These are phyloP conservation scores for Cudoniella acicularis DNA, from an alignment of 495 filamentous ascomycete species.

Conservation along the genomic window DNA sequence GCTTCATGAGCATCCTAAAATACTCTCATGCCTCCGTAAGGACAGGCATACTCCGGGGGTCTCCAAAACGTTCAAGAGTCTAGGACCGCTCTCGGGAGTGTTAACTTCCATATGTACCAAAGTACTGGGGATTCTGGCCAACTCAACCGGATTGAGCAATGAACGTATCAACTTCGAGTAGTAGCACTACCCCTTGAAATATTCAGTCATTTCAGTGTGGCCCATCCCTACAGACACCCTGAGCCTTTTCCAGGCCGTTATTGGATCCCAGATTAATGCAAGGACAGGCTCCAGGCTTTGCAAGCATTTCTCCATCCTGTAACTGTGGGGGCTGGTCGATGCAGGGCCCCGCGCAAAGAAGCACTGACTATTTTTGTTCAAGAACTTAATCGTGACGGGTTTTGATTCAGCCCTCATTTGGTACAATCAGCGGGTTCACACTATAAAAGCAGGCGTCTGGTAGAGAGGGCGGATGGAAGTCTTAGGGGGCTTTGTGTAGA, in stretches of 20 bases:
- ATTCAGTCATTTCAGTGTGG: background rate
- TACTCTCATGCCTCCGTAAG: background rate
- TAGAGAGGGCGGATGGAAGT: constrained; percentile 18
- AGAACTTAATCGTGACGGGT: background rate
- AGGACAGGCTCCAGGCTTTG: constrained; percentile 7
- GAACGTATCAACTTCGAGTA: background rate
- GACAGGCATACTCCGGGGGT: background rate
- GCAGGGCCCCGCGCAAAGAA: constrained; percentile 55
- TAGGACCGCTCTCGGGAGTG: background rate
- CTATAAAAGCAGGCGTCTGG: constrained; percentile 10
- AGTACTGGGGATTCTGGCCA: background rate
- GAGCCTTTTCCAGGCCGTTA: background rate
- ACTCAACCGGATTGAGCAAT: background rate
- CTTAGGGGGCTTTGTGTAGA: background rate
- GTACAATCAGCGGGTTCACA: background rate
- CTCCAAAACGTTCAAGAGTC: background rate
- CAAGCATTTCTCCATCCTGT: constrained; percentile 19
- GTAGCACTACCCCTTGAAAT: background rate
- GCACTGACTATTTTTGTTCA: background rate
- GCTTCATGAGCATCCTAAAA: background rate
- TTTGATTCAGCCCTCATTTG: background rate
- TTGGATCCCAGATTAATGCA: constrained; percentile 6
- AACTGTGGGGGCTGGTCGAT: constrained; percentile 70
- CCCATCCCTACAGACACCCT: constrained; percentile 2
- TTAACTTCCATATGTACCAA: background rate